phyloP scores from a whole-genome alignment of 345 rosid genomes.

The Barbarea vulgaris region DNA sequence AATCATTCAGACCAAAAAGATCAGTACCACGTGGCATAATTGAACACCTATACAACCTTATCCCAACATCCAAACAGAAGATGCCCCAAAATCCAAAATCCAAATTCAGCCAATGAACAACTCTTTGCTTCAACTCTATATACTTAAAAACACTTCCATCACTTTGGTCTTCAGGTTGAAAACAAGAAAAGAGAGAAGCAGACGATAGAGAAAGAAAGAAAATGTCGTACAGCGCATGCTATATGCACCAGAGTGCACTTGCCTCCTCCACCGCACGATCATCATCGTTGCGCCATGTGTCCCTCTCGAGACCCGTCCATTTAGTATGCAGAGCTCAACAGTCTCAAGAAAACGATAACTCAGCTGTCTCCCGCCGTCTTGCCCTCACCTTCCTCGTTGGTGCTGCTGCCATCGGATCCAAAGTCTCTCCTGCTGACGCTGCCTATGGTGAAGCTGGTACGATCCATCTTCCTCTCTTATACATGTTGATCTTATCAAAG shows the following conservation, averaged over 20 bases:
- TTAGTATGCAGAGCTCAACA: constrained; percentile 72
- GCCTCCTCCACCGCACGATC: constrained; percentile 45
- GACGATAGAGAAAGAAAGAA: background rate
- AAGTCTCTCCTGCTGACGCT: constrained; percentile 91
- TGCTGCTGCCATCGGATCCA: constrained; percentile 77
- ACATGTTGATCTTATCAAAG: constrained; percentile 10
- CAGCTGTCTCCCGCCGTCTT: constrained; percentile 67
- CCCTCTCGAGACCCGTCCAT: constrained; percentile 49
- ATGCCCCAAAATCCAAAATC: constrained; percentile 61
- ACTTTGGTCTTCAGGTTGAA: constrained; percentile 17
- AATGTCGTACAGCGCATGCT: constrained; percentile 77
- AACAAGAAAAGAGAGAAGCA: background rate
- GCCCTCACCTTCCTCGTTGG: constrained; percentile 82
- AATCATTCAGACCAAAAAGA: background rate
- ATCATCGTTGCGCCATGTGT: constrained; percentile 47
- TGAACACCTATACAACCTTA: constrained; percentile 53
- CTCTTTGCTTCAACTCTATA: constrained; percentile 24
- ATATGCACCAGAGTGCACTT: constrained; percentile 69
- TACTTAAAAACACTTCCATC: background rate
- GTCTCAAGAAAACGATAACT: constrained; percentile 42
- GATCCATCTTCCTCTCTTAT: background rate
- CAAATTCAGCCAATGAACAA: constrained; percentile 47
- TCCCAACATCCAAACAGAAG: constrained; percentile 49
- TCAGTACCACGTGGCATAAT: constrained; percentile 49
- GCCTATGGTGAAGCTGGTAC: constrained; percentile 97